Percentiles rank a stretch among this genome's conserved stretches.
phyloP scores from a whole-genome alignment of 129 eudicot genomes.

The Lactuca saligna region DNA sequence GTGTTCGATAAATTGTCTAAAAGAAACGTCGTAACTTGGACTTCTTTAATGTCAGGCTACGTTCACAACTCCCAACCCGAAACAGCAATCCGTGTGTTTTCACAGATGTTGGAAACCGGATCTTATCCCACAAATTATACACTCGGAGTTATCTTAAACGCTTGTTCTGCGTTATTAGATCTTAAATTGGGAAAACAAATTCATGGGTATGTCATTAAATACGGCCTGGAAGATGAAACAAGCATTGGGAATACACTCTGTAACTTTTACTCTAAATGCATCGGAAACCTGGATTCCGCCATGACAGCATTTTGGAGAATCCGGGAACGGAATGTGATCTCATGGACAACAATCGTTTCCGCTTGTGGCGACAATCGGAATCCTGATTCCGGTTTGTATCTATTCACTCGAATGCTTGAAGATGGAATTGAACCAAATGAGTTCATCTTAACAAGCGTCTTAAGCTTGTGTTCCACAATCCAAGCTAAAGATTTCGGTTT shows the following conservation, averaged over 20 bases:
- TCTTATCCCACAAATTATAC: conserved; percentile 71
- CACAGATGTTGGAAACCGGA: conserved; percentile 68
- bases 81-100: conserved; percentile 47
- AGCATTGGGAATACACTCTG: conserved; percentile 73
- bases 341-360: conserved; percentile 77
- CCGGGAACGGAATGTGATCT: conserved; percentile 69
- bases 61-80: conserved; percentile 63
- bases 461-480: conserved; percentile 71
- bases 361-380: conserved; percentile 82
- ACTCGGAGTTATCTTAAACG: conserved; percentile 57
- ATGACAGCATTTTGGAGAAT: conserved; percentile 52
- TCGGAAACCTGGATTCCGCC: conserved; percentile 46
- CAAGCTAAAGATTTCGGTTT: conserved; percentile 64
- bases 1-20: conserved; percentile 60
- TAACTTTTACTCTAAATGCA: conserved; percentile 65
- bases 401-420: conserved; percentile 60
- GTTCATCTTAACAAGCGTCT: conserved; percentile 59
- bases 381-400: conserved; percentile 51
- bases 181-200: conserved; percentile 53
- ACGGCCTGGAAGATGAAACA: conserved; percentile 51
- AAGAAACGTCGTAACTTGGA: conserved; percentile 87
- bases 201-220: conserved; percentile 71
- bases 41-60: conserved; percentile 81
- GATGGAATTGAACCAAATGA: conserved; percentile 69
- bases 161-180: conserved; percentile 48